A percentile compares a stretch with the other conserved stretches of the same genome.
Conservation (phyloP, 2,329 filamentous ascomycete genomes). For the Fusarium dimerum region DNA sequence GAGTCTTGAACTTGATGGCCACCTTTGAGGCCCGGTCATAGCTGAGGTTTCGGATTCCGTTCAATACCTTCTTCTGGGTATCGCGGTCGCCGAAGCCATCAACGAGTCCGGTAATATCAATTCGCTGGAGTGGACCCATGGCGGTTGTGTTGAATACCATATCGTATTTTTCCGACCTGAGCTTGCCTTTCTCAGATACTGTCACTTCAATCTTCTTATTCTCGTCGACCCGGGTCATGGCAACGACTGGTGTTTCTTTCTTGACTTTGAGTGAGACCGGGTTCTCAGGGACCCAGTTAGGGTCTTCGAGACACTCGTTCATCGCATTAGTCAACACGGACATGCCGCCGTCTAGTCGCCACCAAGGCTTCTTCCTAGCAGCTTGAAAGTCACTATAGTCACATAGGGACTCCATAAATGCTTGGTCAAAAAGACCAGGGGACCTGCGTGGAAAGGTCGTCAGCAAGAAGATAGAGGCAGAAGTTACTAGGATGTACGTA, state of each 20-base stretch:
- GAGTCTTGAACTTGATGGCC: slow-evolving; percentile 16
- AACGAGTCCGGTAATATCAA: slow-evolving; percentile 7
- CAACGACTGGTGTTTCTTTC: neutral
- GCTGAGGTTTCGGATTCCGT: slow-evolving; percentile 7
- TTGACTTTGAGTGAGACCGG: neutral
- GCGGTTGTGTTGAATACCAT: slow-evolving; percentile 21
- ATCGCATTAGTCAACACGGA: slow-evolving; percentile 12
- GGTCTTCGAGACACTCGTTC: neutral
- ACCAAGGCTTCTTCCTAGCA: neutral
- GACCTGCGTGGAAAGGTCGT: slow-evolving; percentile 1
- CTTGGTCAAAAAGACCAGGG: slow-evolving; percentile 13
- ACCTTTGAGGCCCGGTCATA: slow-evolving; percentile 18
- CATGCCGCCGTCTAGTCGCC: slow-evolving; percentile 18
- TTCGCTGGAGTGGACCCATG: slow-evolving; percentile 11
- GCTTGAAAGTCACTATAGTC: slow-evolving; percentile 19
- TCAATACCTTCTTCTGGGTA: neutral
- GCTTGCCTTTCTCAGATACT: neutral
- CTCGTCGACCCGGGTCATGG: slow-evolving; percentile 1
- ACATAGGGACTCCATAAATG: slow-evolving; percentile 9
- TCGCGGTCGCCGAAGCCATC: neutral
- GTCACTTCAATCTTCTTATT: slow-evolving; percentile 5
- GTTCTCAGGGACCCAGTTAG: neutral
- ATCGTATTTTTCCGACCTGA: neutral
- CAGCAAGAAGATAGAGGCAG: rapidly evolving
- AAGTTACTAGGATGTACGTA: neutral